Evolutionary conservation across 306 rosid genomes (phyloP).

Genomic region (Castanea sativa): DNA sequence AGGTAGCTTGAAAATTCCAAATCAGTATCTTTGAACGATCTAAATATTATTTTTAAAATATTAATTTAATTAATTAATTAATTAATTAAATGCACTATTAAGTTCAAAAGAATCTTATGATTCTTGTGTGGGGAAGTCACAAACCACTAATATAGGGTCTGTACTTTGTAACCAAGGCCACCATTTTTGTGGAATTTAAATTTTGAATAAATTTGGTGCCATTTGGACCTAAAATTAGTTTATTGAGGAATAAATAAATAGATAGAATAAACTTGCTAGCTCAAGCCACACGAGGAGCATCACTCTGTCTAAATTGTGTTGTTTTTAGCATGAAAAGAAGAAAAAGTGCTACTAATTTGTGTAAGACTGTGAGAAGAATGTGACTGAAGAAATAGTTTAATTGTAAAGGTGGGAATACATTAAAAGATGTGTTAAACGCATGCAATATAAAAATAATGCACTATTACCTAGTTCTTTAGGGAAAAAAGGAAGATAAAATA

Average conservation of each 20-base stretch:
- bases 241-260: background rate
- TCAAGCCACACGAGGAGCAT: background rate
- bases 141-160: background rate
- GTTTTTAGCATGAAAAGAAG: background rate
- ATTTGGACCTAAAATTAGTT: background rate
- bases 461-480: too few species aligned
- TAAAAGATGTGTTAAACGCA: conserved; percentile 39
- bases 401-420: conserved; percentile 18
- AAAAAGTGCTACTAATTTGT: background rate
- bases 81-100: background rate
- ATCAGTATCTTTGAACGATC: conserved; percentile 49
- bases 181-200: background rate
- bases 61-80: too few species aligned
- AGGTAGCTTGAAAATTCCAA: conserved; percentile 34
- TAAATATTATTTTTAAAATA: conserved; percentile 13
- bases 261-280: background rate
- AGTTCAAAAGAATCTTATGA: conserved; percentile 35
- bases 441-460: conserved; percentile 25
- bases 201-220: background rate
- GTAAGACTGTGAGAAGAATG: background rate
- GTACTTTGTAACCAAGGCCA: too few species aligned
- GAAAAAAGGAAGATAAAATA: background rate
- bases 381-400: background rate
- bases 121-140: background rate
- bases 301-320: background rate